Percentiles rank a stretch among this genome's conserved stretches.
Conservation (phyloP, 73 alveolate genomes). For the Paramecium sexaurelia region DNA sequence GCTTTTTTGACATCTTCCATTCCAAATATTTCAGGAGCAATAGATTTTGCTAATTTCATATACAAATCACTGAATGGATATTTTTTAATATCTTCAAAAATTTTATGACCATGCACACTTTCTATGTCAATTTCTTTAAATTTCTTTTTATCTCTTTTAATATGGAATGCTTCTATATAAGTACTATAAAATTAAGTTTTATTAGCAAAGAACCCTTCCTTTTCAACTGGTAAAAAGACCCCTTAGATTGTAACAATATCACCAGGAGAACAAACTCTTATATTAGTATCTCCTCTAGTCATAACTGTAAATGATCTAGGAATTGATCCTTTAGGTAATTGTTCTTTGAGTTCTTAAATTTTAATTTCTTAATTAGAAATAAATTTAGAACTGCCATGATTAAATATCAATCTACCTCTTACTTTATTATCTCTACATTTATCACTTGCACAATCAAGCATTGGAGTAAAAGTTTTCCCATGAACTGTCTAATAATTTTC, state of each 20-base stretch:
- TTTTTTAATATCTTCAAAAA: conserved; percentile 41
- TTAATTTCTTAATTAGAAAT: conserved; percentile 87
- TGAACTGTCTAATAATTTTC: conserved; percentile 86
- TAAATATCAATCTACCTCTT: conserved; percentile 87
- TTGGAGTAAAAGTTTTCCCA: conserved; percentile 88
- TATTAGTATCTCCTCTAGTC: conserved; percentile 80
- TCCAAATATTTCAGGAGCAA: conserved; percentile 98
- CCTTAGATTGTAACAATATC: conserved; percentile 91
- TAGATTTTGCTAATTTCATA: conserved; percentile 84
- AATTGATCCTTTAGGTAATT: conserved; percentile 96
- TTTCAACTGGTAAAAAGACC: conserved; percentile 84
- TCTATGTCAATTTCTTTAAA: conserved; percentile 84
- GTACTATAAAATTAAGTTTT: conserved; percentile 90
- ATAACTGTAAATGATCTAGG: conserved; percentile 87
- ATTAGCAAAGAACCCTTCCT: conserved; percentile 77
- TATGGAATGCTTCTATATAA: conserved; percentile 86
- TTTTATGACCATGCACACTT: conserved; percentile 68
- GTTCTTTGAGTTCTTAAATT: conserved; percentile 89
- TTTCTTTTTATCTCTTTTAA: conserved; percentile 87
- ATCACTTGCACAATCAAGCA: conserved; percentile 86
- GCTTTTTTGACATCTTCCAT: conserved; percentile 98
- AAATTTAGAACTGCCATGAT: conserved; percentile 87
- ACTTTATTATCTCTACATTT: conserved; percentile 84
- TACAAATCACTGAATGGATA: conserved; percentile 68
- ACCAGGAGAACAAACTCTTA: conserved; percentile 94